phyloP scores from a whole-genome alignment of 768 basidiomycete species.

The Boletales sp. region DNA sequence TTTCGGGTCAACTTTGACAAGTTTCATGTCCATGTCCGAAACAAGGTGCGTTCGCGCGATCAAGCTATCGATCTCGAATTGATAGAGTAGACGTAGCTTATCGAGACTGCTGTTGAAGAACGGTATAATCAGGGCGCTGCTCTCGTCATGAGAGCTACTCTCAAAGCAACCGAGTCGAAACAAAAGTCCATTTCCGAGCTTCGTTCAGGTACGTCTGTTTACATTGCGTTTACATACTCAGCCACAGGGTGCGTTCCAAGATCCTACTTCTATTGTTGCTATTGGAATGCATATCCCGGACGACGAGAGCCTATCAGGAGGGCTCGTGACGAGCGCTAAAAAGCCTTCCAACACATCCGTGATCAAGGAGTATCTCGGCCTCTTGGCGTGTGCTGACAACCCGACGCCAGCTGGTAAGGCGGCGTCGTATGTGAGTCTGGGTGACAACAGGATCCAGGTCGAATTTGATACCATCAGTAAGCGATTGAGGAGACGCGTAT shows the following conservation, averaged over 20 bases:
- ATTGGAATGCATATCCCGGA: slow-evolving; percentile 64
- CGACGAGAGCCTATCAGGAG: slow-evolving; percentile 55
- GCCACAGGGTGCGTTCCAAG: slow-evolving; percentile 32
- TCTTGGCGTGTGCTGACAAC: slow-evolving; percentile 80
- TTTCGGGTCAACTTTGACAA: slow-evolving; percentile 89
- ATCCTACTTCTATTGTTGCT: slow-evolving; percentile 61
- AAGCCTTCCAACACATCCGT: slow-evolving; percentile 51
- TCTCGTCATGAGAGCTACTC: slow-evolving; percentile 62
- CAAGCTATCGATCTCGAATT: slow-evolving; percentile 1
- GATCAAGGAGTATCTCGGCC: slow-evolving; percentile 77
- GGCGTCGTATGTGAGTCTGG: slow-evolving; percentile 68
- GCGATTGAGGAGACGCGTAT: slow-evolving; percentile 62
- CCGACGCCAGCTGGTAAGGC: slow-evolving; percentile 69
- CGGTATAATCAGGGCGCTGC: slow-evolving; percentile 78
- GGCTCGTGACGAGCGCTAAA: slow-evolving; percentile 56
- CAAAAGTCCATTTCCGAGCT: slow-evolving; percentile 60
- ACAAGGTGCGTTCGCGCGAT: slow-evolving; percentile 52
- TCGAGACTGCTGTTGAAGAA: slow-evolving; percentile 71
- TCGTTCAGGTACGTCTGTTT: slow-evolving; percentile 51
- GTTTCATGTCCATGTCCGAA: slow-evolving; percentile 84
- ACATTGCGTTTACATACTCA: background rate
- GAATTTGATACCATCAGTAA: slow-evolving; percentile 73
- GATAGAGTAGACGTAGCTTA: slow-evolving; percentile 49
- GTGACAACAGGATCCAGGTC: slow-evolving; percentile 69
- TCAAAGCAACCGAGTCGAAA: slow-evolving; percentile 65